A percentile compares a stretch with the other conserved stretches of the same genome.
Conservation (phyloP, 495 filamentous ascomycete species). For the Lophium mytilinum region DNA sequence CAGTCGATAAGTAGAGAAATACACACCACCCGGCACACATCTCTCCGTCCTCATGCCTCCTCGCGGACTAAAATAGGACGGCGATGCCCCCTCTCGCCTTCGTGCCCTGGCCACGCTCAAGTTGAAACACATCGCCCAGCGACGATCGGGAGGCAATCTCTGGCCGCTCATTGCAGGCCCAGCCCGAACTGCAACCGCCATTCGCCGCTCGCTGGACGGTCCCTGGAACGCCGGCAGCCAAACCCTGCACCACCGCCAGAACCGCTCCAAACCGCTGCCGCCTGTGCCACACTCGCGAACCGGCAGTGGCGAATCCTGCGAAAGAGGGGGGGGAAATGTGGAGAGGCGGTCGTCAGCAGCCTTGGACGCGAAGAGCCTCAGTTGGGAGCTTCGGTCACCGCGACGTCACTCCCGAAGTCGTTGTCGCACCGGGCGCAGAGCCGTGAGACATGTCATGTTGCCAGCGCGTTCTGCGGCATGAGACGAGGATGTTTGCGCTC, state of each 20-base stretch:
- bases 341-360: neutral
- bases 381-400: neutral
- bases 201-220: neutral
- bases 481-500: no score
- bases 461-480: no score
- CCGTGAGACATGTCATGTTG: neutral
- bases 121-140: constrained; percentile 4
- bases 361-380: neutral
- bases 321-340: neutral
- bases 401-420: neutral
- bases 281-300: neutral
- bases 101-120: constrained; percentile 7
- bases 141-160: constrained; percentile 10
- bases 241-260: neutral
- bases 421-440: neutral
- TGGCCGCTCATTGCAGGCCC: neutral
- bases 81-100: neutral
- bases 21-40: no score
- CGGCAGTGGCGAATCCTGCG: neutral
- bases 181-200: neutral
- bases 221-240: constrained; percentile 3
- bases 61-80: neutral
- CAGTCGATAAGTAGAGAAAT: no score
- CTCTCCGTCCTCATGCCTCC: no score
- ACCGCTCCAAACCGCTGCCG: neutral